Conservation (phyloP, 164 flowering plant species). For the Annona cherimola region DNA sequence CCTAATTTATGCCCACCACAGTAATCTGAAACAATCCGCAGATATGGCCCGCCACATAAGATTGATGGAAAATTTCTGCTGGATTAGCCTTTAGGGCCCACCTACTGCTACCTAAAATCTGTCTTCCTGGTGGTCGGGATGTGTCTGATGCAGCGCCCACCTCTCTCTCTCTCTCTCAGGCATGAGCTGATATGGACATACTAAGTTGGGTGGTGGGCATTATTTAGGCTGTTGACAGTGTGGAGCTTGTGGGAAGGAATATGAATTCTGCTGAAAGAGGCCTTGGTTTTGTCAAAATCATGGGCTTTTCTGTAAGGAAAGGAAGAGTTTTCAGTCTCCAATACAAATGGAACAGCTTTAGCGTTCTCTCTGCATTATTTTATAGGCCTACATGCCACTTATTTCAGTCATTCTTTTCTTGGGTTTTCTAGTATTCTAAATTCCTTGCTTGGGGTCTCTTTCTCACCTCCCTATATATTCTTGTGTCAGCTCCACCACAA, state of each 20-base stretch:
- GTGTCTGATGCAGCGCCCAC: not conserved
- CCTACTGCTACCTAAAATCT: not conserved
- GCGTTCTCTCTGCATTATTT: slow-evolving; percentile 24
- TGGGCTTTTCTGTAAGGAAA: not conserved
- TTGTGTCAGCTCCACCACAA: slow-evolving; percentile 20
- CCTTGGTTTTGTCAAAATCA: slow-evolving; percentile 13
- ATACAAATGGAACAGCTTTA: slow-evolving; percentile 64
- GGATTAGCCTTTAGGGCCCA: not conserved
- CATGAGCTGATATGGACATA: not conserved
- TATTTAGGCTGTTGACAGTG: not conserved
- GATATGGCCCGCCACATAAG: not conserved
- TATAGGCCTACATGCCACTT: slow-evolving; percentile 6
- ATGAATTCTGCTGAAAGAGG: slow-evolving; percentile 20
- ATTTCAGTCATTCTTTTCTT: slow-evolving; percentile 52
- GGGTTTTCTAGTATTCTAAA: slow-evolving; percentile 48
- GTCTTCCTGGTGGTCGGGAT: not conserved
- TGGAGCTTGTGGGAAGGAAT: slow-evolving; percentile 8
- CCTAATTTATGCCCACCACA: not conserved
- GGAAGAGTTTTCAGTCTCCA: slow-evolving; percentile 54
- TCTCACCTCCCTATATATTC: slow-evolving; percentile 91
- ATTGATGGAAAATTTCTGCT: not conserved
- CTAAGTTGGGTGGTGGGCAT: not conserved
- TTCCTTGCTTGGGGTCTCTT: slow-evolving; percentile 47
- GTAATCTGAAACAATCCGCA: not conserved
- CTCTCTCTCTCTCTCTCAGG: not conserved